A percentile compares a stretch with the other conserved stretches of the same genome.
Evolutionary conservation across 1,284 basidiomycete species (phyloP).

Genomic region (Tilletia setariae): DNA sequence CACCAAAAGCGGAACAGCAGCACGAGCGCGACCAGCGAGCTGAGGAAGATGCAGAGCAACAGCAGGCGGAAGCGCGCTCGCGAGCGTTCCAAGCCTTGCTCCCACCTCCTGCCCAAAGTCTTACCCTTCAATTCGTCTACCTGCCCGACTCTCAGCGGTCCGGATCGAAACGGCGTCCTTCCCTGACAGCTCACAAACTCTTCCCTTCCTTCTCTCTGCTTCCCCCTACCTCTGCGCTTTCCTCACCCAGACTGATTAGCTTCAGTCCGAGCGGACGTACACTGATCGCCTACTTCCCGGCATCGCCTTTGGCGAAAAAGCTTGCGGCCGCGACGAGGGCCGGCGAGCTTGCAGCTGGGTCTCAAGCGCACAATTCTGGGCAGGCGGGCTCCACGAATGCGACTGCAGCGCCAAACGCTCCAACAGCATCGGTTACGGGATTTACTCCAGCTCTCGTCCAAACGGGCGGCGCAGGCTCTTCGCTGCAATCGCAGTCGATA

Average conservation of each 20-base stretch:
- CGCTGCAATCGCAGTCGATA: too few species aligned
- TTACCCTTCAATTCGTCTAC: not conserved
- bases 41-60: not conserved
- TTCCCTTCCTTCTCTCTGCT: conserved; percentile 4
- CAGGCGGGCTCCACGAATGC: not conserved
- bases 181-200: not conserved
- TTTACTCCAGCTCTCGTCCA: not conserved
- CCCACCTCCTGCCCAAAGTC: conserved; percentile 5
- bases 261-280: conserved; percentile 14
- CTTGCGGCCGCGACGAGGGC: not conserved
- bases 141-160: not conserved
- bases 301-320: not conserved
- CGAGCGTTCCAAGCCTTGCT: conserved; percentile 2
- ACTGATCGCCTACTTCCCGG: conserved; percentile 6
- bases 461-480: too few species aligned
- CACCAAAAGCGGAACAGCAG: not conserved
- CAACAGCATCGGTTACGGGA: not conserved
- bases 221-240: not conserved
- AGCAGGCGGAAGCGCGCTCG: conserved; percentile 9
- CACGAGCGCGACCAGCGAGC: not conserved
- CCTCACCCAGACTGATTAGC: not conserved
- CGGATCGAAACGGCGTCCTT: too few species aligned
- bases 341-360: conserved; percentile 1
- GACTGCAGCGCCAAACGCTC: not conserved
- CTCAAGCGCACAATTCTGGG: not conserved